Evolutionary conservation across 306 rosid genomes (phyloP), one percentile per base, ranked within the genome.

Genomic region (Fagus crenata): DNA sequence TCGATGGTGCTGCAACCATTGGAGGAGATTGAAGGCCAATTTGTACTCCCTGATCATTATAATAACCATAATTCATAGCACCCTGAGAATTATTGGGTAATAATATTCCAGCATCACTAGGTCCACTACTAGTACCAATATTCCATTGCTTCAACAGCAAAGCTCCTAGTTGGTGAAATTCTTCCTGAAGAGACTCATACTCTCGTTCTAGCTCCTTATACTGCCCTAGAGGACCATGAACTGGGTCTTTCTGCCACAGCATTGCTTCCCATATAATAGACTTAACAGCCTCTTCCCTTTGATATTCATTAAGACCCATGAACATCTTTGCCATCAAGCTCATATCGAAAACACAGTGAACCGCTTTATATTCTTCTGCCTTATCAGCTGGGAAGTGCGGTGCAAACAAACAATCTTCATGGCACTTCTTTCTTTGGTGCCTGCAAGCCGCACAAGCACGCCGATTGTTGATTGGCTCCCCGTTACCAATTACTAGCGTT

Each of bases 191-290:
- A 22, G 12, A 4, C 18, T 39, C 41, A 67, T 7, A 11, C 76
- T 77, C 53, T 2, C 2, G 5, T 4, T 68, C 28, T 12, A 58
- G 37, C 32, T 70, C 14, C n/a, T 14, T 69, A 35, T 37, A 74
- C 40, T 12, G 39, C 11, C 60, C 76, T 11, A 68, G 54, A 18
- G 85, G 82, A n/a, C 85, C 82, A 9, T 9, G 1, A 39, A 32
- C 6, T 0, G 73, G 73, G 11, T 77, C 51, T 22, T 28, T 5
- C 22, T 14, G 17, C 82, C 85, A 78, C 49, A 33, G 53, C 11
- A 4, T 12, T 32, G 82, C 85, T 69, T 82, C 85, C 82, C 85
- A 82, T 69, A 35, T 32, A 42, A 73, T 58, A 14, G 85, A 82
- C 1, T 53, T n/a, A 5, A 40, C 53, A 2, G 80, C 85, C 35